Evolutionary conservation across 148 eudicot genomes (phyloP).

Genomic region (Chenopodium album): DNA sequence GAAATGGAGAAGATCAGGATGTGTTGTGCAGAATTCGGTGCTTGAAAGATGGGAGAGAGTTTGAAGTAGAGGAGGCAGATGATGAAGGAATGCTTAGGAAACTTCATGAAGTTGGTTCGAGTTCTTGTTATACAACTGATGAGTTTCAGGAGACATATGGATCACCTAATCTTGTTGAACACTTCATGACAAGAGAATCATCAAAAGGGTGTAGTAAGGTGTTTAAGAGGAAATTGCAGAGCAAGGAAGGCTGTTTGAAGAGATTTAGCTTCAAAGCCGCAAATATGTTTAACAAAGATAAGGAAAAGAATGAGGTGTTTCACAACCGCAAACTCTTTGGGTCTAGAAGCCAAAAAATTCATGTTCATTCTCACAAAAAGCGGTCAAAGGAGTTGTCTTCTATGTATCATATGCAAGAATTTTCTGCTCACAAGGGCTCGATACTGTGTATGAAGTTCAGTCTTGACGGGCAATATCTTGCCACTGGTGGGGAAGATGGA

Average conservation of each 20-base stretch:
- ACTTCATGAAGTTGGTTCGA: slow-evolving; percentile 34
- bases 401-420: slow-evolving; percentile 62
- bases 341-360: slow-evolving; percentile 39
- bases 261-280: slow-evolving; percentile 39
- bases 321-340: slow-evolving; percentile 23
- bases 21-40: slow-evolving; percentile 24
- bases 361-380: slow-evolving; percentile 49
- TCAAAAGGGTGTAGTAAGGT: slow-evolving; percentile 15
- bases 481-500: slow-evolving; percentile 84
- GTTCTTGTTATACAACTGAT: slow-evolving; percentile 30
- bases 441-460: slow-evolving; percentile 84
- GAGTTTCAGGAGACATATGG: slow-evolving; percentile 32
- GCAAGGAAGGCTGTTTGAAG: slow-evolving; percentile 45
- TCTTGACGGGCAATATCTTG: slow-evolving; percentile 73
- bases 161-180: slow-evolving; percentile 35
- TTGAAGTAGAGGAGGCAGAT: slow-evolving; percentile 26
- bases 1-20: slow-evolving; percentile 22
- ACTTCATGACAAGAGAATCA: slow-evolving; percentile 22
- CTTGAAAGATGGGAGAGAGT: slow-evolving; percentile 38
- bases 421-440: slow-evolving; percentile 75
- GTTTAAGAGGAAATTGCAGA: slow-evolving; percentile 30
- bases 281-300: slow-evolving; percentile 30
- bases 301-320: slow-evolving; percentile 25
- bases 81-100: slow-evolving; percentile 27
- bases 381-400: slow-evolving; percentile 69